Base-by-base conservation (phyloP, 1,284 basidiomycete genomes). In the Cutaneotrichosporon arboriforme region DNA sequence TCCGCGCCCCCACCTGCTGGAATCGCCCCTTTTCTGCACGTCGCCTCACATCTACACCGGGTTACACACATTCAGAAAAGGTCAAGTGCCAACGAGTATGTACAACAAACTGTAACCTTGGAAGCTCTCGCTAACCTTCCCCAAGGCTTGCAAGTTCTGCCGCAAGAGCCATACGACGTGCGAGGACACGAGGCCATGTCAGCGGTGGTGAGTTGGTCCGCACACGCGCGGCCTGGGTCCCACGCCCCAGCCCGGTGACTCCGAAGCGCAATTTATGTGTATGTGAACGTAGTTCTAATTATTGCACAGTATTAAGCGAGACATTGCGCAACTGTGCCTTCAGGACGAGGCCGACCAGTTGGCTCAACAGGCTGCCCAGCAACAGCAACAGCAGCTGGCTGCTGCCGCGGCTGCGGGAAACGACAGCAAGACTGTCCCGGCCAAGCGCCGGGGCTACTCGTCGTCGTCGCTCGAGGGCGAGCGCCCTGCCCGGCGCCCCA, bases 91-190 rank as follows among this genome's bases (percentile, higher is more conserved):
- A 59, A 38, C 42, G 57, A 41, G 57, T 59, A 15, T 31, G 57
- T 38, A 12, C 21, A 31, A 10, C 26, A 5, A 31, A 5, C 26
- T 7, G 26, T 10, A 10, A 31, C 15, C 12, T 22, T 12, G 23
- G 26, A 17, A 5, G 26, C 21, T 21, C 9, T n/a, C 12, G 42
- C 54, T 56, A 31, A 52, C 47, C 18, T 20, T 17, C 35, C 10
- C 26, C 26, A 31, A 59, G 57, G 57, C 57, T 5, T 59, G 57
- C 57, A 59, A 59, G 54, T 59, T 55, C 20, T 59, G 57, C 21
- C 57, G 57, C 21, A 59, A 59, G 21, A 51, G 48, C 21, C 57
- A 59, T 18, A 59, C 57, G 12, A 59, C 57, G 5, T 59, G 57
- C 37, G 57, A 55, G 21, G 57, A 59, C 39, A 55, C 54, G 7